Evolutionary conservation across 1,139 yeast genomes (phyloP), one percentile per base, ranked within the genome.

Genomic region (Nakaseomyces glabratus): DNA sequence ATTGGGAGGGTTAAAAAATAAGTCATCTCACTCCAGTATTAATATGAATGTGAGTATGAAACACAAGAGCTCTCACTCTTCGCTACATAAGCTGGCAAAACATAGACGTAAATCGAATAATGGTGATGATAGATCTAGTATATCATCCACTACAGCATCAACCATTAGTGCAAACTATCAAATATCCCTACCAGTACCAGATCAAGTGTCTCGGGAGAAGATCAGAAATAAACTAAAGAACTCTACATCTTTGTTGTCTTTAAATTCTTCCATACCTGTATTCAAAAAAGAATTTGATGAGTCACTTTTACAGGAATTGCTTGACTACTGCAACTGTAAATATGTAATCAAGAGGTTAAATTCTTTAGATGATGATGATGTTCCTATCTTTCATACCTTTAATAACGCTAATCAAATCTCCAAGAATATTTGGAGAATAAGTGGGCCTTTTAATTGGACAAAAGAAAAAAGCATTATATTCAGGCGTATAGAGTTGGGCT

Each of bases 111-210:
- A 51, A 31, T 45, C 57, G 16, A 40, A 33, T 20, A 38, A 33
- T 24, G 35, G 39, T 7, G 43, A 38, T 20, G 44, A 40, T n/a
- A 33, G 42, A 3, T 39, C 45, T 2, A 41, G 42, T 16, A 37
- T 43, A 11, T 45, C 46, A 10, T 28, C 32, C 6, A 28, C 21
- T 19, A 25, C 36, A 9, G 14, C 29, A 4, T 28, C 32, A 14
- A 47, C 42, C 11, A 46, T 47, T 2, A 26, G 13, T 18, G 18
- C 30, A 18, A 26, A 26, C 21, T 26, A 26, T 18, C 48, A 46
- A 54, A 75, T 75, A n/a, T 73, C 81, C 3, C 52, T 71, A 38
- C 82, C 81, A 1, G 63, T 69, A 2, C 76, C 77, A 6, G 71
- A 69, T 37, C 69, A 68, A 23, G 66, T 65, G 10, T 69, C 79